These are phyloP conservation scores for Boletus fagicola DNA, from an alignment of 768 basidiomycete genomes.

Conservation along the genomic window DNA sequence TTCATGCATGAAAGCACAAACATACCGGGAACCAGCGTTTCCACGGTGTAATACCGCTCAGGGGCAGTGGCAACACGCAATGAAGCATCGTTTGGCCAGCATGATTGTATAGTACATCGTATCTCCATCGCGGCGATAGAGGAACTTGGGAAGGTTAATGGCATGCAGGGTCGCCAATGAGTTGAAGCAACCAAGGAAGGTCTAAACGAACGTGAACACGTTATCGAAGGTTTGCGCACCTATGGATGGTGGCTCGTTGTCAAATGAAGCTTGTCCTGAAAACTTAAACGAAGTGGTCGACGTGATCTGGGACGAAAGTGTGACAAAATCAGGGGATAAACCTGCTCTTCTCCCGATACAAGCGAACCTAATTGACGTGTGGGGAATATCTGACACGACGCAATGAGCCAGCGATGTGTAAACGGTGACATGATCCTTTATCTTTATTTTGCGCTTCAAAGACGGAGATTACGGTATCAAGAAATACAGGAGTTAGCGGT, in stretches of 20 bases:
- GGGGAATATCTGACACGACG: conserved; percentile 7
- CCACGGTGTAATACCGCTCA: conserved; percentile 28
- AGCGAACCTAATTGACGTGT: conserved; percentile 14
- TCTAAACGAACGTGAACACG: conserved; percentile 11
- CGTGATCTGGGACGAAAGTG: conserved; percentile 3
- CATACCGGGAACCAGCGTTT: conserved; percentile 10
- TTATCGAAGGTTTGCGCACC: conserved; percentile 13
- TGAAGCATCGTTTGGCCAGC: conserved; percentile 7
- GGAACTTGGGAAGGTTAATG: conserved; percentile 10
- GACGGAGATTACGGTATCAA: conserved; percentile 37
- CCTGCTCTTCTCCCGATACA: conserved; percentile 1
- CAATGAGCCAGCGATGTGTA: conserved; percentile 4
- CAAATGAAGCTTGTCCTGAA: not conserved
- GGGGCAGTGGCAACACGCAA: conserved; percentile 26
- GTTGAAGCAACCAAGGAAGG: conserved; percentile 13
- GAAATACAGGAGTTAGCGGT: conserved; percentile 30
- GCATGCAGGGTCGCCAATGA: conserved; percentile 24
- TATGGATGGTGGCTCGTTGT: not conserved
- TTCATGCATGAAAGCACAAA: conserved; percentile 9
- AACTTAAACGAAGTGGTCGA: conserved; percentile 8
- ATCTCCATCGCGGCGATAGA: conserved; percentile 31
- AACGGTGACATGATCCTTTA: conserved; percentile 11
- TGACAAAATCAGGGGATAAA: conserved; percentile 7
- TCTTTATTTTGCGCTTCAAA: conserved; percentile 15
- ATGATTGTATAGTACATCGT: conserved; percentile 6